Evolutionary conservation across 768 basidiomycete genomes (phyloP).

Genomic region (Paxillus ammoniavirescens): DNA sequence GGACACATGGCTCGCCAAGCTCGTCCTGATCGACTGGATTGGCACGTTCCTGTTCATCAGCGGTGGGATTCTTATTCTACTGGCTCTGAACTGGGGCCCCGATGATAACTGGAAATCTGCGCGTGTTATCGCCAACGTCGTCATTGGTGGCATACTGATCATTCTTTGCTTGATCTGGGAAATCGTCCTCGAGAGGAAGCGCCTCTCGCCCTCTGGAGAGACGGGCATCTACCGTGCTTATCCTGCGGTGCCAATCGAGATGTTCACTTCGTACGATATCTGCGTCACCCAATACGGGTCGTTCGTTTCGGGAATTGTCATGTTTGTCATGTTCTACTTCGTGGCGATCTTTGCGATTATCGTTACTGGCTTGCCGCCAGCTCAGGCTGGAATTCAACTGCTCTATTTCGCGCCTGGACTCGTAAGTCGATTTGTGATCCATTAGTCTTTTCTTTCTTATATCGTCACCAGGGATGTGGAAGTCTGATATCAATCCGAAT

Average conservation of each 20-base stretch:
- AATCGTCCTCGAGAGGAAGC: constrained; percentile 33
- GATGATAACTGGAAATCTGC: constrained; percentile 38
- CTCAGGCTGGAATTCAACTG: constrained; percentile 43
- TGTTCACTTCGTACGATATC: constrained; percentile 44
- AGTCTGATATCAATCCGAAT: constrained; percentile 32
- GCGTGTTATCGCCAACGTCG: constrained; percentile 46
- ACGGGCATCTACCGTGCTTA: constrained; percentile 27
- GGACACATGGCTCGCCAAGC: constrained; percentile 29
- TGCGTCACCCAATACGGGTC: constrained; percentile 37
- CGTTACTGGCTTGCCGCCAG: constrained; percentile 40
- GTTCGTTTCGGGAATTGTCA: constrained; percentile 46
- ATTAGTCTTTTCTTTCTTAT: background rate
- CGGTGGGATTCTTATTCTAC: constrained; percentile 45
- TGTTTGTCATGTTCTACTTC: constrained; percentile 55
- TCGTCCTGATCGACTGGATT: constrained; percentile 43
- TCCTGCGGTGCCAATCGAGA: constrained; percentile 46
- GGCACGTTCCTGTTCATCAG: constrained; percentile 43
- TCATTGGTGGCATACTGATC: constrained; percentile 44
- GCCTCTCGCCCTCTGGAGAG: background rate
- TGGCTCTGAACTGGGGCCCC: constrained; percentile 53
- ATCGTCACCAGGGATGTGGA: constrained; percentile 36
- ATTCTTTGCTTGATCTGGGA: constrained; percentile 44
- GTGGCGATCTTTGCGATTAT: constrained; percentile 51
- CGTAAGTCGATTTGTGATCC: constrained; percentile 26
- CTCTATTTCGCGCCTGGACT: constrained; percentile 51